Base-by-base conservation (phyloP, 2,329 filamentous ascomycete genomes). In the Sodiomyces alkalinus region DNA sequence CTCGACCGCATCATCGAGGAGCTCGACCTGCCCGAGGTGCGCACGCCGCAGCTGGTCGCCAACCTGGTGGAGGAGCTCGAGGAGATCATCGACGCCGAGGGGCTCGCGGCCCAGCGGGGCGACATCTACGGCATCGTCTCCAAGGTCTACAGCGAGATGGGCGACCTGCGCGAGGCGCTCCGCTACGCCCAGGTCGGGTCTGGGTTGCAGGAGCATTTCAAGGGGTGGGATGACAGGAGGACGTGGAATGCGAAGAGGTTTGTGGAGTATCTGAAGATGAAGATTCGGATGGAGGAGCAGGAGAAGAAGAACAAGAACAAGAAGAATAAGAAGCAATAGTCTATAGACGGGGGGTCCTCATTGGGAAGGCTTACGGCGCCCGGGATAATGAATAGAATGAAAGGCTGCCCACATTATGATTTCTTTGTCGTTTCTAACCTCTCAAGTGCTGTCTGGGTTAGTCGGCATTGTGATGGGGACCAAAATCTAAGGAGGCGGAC, bases 121-220 rank as follows among this genome's bases (percentile, higher is more conserved):
- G 43, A 43, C 13, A 37, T 45, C 14, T 39, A 44, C 22, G 35
- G 27, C 18, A 37, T 39, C 4, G 15, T 44, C 3, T 39, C 42
- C 3, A 27, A 37, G 7, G 33, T 37, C 7, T 43, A 43, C 26
- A 29, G 32, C 7, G 29, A 31, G 13, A 33, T 41, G 22, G 43
- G 42, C 5, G 40, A 44, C 19, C 7, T 32, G 7, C 32, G 28
- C 4, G 19, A 28, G 27, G 44, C 40, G 8, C 33, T 20, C 21
- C 33, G 21, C 18, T 42, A 40, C 17, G 45, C 35, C 3, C 18
- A 28, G 31, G 17, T 17, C 13, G 27, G 27, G 6, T 11, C 21
- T 6, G 16, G 20, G n/a, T n/a, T 23, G 27, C 27, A 29, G 7
- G 27, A 29, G 21, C 24, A 29, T 12, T 29, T 23, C 16, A 23